A percentile compares a stretch with the other conserved stretches of the same genome.
These are phyloP conservation scores for Penicillium herquei DNA, from an alignment of 495 filamentous ascomycete species.

Conservation along the genomic window DNA sequence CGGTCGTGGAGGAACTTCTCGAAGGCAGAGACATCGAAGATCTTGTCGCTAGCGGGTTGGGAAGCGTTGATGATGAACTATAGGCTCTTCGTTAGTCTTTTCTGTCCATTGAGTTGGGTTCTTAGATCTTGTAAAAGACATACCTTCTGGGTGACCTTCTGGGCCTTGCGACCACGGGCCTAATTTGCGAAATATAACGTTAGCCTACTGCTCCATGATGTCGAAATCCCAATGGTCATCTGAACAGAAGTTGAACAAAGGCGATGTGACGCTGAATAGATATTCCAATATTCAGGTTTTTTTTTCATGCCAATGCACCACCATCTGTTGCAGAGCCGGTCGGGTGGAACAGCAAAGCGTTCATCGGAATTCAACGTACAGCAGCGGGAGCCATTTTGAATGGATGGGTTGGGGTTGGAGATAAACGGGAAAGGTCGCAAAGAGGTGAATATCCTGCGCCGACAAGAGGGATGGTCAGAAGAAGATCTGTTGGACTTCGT, in stretches of 20 bases:
- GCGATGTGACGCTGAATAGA: constrained; percentile 11
- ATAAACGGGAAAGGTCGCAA: constrained; percentile 48
- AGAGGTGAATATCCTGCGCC: constrained; percentile 62
- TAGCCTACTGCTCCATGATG: constrained; percentile 93
- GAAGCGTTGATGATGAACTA: constrained; percentile 99
- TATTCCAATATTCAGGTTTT: constrained; percentile 24
- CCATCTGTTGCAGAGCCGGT: constrained; percentile 8
- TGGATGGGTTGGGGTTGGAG: constrained; percentile 23
- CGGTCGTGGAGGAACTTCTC: constrained; percentile 99
- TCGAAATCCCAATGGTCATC: constrained; percentile 30
- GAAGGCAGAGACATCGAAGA: constrained; percentile 96
- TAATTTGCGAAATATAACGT: constrained; percentile 42
- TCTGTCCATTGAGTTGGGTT: neutral
- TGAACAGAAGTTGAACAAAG: constrained; percentile 3
- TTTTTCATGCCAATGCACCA: constrained; percentile 3
- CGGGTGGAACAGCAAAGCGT: constrained; percentile 84
- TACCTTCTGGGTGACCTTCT: constrained; percentile 71
- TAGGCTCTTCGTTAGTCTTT: constrained; percentile 11
- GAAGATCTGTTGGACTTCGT: constrained; percentile 21
- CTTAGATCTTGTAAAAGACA: constrained; percentile 2
- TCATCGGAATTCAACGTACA: constrained; percentile 68
- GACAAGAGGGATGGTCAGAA: constrained; percentile 30
- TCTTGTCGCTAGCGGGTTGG: constrained; percentile 97
- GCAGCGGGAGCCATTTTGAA: constrained; percentile 54
- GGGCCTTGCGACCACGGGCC: constrained; percentile 58